Conservation (phyloP, 2,329 filamentous ascomycete genomes). For the Ilyonectria mors-panacis region DNA sequence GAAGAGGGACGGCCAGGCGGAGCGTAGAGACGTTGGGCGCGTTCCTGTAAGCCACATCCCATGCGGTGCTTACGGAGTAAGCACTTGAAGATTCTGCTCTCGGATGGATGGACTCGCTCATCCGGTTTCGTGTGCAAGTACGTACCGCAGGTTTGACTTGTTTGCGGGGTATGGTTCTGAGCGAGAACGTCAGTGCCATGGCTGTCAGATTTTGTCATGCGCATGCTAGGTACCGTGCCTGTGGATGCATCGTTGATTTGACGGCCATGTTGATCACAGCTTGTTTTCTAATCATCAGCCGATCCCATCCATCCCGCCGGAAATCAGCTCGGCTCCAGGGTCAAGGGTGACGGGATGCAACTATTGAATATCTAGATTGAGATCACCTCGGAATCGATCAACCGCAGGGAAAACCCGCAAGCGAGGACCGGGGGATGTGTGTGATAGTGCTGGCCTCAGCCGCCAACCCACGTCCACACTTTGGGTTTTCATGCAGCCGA, state of each 20-base stretch:
- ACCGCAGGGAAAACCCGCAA: background rate
- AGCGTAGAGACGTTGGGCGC: no score
- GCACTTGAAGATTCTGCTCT: no score
- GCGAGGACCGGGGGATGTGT: background rate
- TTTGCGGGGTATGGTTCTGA: background rate
- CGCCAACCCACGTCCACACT: background rate
- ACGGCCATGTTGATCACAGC: background rate
- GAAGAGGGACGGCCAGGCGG: no score
- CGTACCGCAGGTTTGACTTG: background rate
- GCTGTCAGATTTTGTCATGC: background rate
- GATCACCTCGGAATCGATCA: background rate
- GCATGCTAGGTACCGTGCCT: background rate
- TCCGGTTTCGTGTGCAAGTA: no score
- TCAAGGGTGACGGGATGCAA: background rate
- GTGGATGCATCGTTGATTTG: background rate
- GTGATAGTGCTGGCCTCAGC: background rate
- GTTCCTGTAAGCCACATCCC: no score
- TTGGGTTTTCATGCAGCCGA: background rate
- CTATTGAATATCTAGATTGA: constrained; percentile 1
- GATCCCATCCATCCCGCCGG: background rate
- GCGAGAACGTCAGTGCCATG: background rate
- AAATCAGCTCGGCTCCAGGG: background rate
- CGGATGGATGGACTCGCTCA: background rate
- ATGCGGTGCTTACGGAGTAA: no score
- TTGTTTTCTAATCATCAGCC: background rate